Base-by-base conservation (phyloP, 2,329 filamentous ascomycete genomes). In the Ceratocystis colombiana region DNA sequence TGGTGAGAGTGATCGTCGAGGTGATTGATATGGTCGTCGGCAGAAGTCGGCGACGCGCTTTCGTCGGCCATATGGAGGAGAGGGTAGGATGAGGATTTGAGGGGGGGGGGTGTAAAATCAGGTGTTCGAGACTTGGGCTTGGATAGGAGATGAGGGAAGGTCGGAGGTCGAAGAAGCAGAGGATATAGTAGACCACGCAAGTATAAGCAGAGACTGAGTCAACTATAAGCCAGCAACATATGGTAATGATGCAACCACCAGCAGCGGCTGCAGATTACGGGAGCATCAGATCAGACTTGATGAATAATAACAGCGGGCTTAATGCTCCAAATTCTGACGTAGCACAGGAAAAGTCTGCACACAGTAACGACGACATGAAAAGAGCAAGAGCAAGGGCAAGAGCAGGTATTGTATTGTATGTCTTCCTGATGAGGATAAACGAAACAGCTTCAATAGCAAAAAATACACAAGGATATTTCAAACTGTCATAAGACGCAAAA, bases 11-110 rank as follows among this genome's bases (percentile, higher is more conserved):
- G 45, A 17, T 55, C 57, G 6, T 53, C 28, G 33, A 48, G 30
- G 15, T 41, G 53, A 10, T 22, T 15, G 0, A 5, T 25, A 33
- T 48, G 53, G 67, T 44, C 62, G 65, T 64, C 61, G 46, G 55
- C 30, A 41, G 66, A 67, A 28, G 53, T 62, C 37, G 66, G 66
- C n/a, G 66, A 67, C 8, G 62, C 48, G 44, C 44, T 61, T 66
- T 66, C 65, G 59, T 63, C 65, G 61, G 57, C 57, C 65, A 59
- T 37, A 12, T 66, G 59, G 65, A 17, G 44, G 33, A n/a, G 25
- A 55, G 37, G 33, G 33, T 45, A 30, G 41, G 53, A 22, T 25
- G 41, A 37, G 33, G 37, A 25, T n/a, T 7, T 20, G 25, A 20
- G 61, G 46, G 33, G n/a, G 25, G 28, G 30, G 45, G 17, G 5